Evolutionary conservation across 2,329 filamentous ascomycete species (phyloP), one percentile per base, ranked within the genome.

Genomic region (Hymenoscyphus infarciens): DNA sequence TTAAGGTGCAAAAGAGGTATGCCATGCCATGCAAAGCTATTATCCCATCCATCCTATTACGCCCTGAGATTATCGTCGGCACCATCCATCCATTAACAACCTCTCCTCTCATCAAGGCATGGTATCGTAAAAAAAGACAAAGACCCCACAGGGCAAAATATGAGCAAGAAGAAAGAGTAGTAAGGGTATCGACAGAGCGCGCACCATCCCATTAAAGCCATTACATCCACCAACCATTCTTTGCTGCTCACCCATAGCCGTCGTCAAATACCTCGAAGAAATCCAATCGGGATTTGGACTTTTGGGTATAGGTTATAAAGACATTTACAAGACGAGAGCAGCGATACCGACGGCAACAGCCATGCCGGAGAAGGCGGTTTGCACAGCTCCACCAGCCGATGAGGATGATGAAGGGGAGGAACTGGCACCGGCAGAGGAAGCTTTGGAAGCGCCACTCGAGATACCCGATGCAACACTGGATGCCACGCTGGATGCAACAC

Each of bases 331-430:
- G 62, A 74, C 60, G 58, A 73, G 42, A 60, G 68, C 72, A 19
- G 70, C 73, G 38, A 74, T 55, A 67, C 72, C 73, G 49, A 66
- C 72, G 53, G 67, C 70, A 27, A 66, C 72, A 35, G 70, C 64
- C 33, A 74, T 61, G 53, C 71, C 71, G 19, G 68, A 65, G 19
- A 69, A 65, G 10, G 68, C 71, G 39, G 70, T 72, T 65, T 70
- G 68, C 25, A 64, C 66, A 19, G 70, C 67, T 61, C 57, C 71
- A 57, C 60, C 67, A 35, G 45, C 68, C 2, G 56, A 55, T 1
- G 68, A 70, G 5, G 62, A 54, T 5, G 69, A 65, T 8, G 63
- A 58, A n/a, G 63, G 38, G 54, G 53, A 52, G 22, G 53, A 52
- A n/a, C 54, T 52, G 3, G 63, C 56, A 61, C 63, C 68, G 25